phyloP scores from a whole-genome alignment of 2,329 filamentous ascomycete species.

The Chaetomiaceae sp. region DNA sequence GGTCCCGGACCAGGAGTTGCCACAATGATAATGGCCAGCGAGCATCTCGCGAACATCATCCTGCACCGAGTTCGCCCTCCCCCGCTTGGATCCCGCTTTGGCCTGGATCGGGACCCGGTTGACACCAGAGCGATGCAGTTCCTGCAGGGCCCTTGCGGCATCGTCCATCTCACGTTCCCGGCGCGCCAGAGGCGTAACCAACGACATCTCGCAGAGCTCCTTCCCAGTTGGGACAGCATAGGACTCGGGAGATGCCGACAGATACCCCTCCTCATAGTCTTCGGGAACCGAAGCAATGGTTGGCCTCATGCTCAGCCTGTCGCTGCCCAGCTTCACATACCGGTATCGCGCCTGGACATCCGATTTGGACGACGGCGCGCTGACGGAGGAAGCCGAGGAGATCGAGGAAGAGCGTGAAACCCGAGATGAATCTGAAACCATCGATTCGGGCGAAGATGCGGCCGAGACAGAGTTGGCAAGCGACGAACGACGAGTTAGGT shows the following conservation, averaged over 20 bases:
- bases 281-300: conserved; percentile 55
- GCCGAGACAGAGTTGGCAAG: conserved; percentile 59
- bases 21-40: conserved; percentile 32
- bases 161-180: conserved; percentile 48
- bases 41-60: conserved; percentile 64
- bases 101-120: conserved; percentile 32
- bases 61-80: conserved; percentile 55
- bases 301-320: conserved; percentile 50
- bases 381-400: conserved; percentile 57
- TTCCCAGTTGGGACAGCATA: conserved; percentile 51
- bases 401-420: conserved; percentile 61
- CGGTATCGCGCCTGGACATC: conserved; percentile 61
- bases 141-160: conserved; percentile 55
- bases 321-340: conserved; percentile 52
- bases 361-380: conserved; percentile 55
- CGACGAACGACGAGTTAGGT: conserved; percentile 53
- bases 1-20: conserved; percentile 34
- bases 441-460: conserved; percentile 61
- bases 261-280: conserved; percentile 46
- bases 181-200: conserved; percentile 44
- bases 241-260: conserved; percentile 53
- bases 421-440: conserved; percentile 59
- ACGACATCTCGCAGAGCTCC: conserved; percentile 44
- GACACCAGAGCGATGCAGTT: conserved; percentile 48
- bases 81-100: conserved; percentile 51